Percentiles rank a stretch among this genome's conserved stretches.
Evolutionary conservation across 352 stramenopile species (phyloP).

Genomic region (Globisporangium rhizosaccharum): DNA sequence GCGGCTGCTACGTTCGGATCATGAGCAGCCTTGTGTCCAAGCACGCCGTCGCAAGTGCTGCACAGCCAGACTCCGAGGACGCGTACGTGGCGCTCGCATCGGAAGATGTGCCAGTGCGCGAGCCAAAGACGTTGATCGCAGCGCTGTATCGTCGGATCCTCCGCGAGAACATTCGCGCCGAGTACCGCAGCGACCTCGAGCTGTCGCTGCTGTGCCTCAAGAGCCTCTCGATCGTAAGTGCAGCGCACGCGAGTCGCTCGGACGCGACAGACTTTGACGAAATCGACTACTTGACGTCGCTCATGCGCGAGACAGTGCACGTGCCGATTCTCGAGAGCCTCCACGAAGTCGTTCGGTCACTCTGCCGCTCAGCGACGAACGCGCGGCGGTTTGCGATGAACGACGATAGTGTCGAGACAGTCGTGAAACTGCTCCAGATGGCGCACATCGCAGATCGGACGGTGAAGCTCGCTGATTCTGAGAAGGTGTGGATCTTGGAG

Average conservation of each 20-base stretch:
- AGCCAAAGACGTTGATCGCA: constrained; percentile 47
- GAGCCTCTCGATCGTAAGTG: constrained; percentile 54
- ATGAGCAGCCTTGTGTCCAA: constrained; percentile 38
- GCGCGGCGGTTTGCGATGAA: constrained; percentile 43
- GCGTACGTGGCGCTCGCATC: constrained; percentile 36
- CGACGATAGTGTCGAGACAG: constrained; percentile 33
- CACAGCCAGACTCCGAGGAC: constrained; percentile 36
- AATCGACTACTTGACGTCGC: constrained; percentile 51
- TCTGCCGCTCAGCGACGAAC: constrained; percentile 47
- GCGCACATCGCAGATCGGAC: constrained; percentile 40
- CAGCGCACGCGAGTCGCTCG: constrained; percentile 31
- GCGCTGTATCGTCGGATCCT: constrained; percentile 71
- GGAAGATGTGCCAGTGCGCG: constrained; percentile 48
- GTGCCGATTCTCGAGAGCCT: constrained; percentile 45
- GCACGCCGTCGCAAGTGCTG: constrained; percentile 38
- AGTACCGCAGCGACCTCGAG: constrained; percentile 60
- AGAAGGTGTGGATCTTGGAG: constrained; percentile 51
- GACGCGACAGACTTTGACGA: constrained; percentile 60
- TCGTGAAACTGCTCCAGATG: constrained; percentile 62
- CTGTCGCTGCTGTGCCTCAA: constrained; percentile 59
- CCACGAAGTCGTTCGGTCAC: constrained; percentile 46
- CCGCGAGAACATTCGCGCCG: constrained; percentile 66
- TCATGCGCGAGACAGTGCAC: constrained; percentile 66
- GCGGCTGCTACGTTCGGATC: constrained; percentile 86
- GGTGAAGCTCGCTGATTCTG: constrained; percentile 14